These are phyloP conservation scores for Lachancea quebecensis DNA, from an alignment of 805 yeast species.

Conservation along the genomic window DNA sequence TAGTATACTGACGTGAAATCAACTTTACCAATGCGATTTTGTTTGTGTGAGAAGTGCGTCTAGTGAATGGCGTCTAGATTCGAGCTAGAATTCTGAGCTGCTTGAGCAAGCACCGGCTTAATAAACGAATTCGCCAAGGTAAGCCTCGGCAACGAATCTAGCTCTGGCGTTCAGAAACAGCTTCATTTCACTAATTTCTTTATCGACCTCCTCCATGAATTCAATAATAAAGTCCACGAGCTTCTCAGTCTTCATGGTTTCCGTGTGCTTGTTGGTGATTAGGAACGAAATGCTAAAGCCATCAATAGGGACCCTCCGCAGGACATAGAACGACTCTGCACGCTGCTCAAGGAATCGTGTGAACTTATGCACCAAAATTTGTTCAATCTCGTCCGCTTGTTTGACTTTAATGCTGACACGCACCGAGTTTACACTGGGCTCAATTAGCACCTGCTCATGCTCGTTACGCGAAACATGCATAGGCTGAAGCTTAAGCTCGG, in stretches of 20 bases:
- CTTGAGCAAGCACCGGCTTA: conserved; percentile 4
- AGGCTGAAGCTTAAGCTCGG: conserved; percentile 81
- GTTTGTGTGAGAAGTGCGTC: no score
- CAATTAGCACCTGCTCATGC: conserved; percentile 85
- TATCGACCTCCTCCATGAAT: conserved; percentile 98
- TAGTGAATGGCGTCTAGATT: no score
- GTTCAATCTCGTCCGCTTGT: conserved; percentile 97
- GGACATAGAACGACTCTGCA: conserved; percentile 88
- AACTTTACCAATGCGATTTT: no score
- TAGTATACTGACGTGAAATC: no score
- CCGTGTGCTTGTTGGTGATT: conserved; percentile 91
- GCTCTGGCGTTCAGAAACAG: conserved; percentile 95
- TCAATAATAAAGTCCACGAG: conserved; percentile 94
- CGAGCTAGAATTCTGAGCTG: no score
- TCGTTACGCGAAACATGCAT: conserved; percentile 89
- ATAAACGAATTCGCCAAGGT: conserved; percentile 79
- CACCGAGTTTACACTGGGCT: conserved; percentile 87
- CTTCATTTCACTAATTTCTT: conserved; percentile 97
- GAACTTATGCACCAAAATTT: conserved; percentile 87
- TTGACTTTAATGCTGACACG: conserved; percentile 88
- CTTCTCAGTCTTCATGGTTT: conserved; percentile 90
- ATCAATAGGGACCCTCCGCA: conserved; percentile 83
- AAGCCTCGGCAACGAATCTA: conserved; percentile 94
- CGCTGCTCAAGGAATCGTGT: conserved; percentile 89
- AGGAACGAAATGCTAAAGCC: conserved; percentile 92